phyloP scores from a whole-genome alignment of 2,329 filamentous ascomycete genomes.

The Aulographum hederae region DNA sequence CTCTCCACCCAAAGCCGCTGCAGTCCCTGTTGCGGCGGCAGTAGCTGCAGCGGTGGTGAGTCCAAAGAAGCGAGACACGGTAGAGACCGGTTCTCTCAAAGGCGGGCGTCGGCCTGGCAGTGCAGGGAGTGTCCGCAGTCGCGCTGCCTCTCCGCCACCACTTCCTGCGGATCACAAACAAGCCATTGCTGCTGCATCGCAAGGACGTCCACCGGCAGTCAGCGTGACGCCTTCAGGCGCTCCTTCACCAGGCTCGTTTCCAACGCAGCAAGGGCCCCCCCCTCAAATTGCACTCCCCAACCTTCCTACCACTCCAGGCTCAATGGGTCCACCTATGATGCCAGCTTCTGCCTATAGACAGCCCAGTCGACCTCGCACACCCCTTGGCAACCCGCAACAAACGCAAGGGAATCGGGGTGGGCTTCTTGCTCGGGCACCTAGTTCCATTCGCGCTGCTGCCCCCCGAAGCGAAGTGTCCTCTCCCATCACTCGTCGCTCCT shows the following conservation, averaged over 20 bases:
- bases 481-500: conserved; percentile 50
- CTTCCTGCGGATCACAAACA: conserved; percentile 69
- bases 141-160: conserved; percentile 41
- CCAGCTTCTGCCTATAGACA: conserved; percentile 55
- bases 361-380: neutral
- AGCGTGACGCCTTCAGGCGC: neutral
- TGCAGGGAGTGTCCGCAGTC: conserved; percentile 44
- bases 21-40: no score
- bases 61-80: no score
- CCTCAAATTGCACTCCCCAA: no score
- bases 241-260: no score
- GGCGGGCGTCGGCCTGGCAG: conserved; percentile 46
- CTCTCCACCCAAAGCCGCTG: neutral
- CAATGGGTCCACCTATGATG: conserved; percentile 71
- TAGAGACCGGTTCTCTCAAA: no score
- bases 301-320: conserved; percentile 17
- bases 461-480: conserved; percentile 28
- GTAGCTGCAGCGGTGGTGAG: no score
- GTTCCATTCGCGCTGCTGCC: neutral
- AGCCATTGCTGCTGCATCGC: conserved; percentile 59
- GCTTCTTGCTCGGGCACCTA: no score
- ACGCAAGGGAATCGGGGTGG: no score
- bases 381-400: conserved; percentile 10
- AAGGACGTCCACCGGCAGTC: no score
- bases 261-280: no score